Evolutionary conservation across 495 filamentous ascomycete species (phyloP).

Genomic region (Aspergillus wentii): DNA sequence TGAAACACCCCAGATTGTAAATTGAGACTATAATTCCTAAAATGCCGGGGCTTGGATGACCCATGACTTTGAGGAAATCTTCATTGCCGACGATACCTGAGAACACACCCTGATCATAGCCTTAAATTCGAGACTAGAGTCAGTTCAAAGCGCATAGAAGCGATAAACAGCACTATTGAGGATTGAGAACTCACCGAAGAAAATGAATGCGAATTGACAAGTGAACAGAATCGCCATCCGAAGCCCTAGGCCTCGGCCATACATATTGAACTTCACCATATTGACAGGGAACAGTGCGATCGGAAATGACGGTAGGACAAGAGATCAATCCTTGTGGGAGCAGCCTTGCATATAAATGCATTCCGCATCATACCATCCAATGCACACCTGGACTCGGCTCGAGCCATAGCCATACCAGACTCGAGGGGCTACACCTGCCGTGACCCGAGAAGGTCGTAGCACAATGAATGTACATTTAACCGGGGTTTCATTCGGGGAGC

Average conservation of each 20-base stretch:
- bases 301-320: too few relatives aligned
- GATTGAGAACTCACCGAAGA: conserved; percentile 37
- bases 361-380: too few relatives aligned
- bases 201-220: conserved; percentile 34
- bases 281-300: conserved; percentile 3
- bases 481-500: too few relatives aligned
- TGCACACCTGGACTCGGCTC: too few relatives aligned
- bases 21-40: conserved; percentile 44
- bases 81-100: conserved; percentile 43
- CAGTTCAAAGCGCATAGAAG: too few relatives aligned
- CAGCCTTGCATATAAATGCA: too few relatives aligned
- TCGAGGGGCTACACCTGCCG: too few relatives aligned
- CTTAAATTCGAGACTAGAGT: conserved; percentile 11
- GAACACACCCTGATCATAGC: conserved; percentile 54
- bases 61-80: conserved; percentile 40
- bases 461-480: too few relatives aligned
- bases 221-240: conserved; percentile 34
- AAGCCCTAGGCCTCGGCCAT: conserved; percentile 28
- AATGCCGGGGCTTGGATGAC: conserved; percentile 33
- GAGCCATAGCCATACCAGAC: too few relatives aligned
- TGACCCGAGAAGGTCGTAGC: too few relatives aligned
- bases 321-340: too few relatives aligned
- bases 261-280: conserved; percentile 25
- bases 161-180: too few relatives aligned
- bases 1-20: conserved; percentile 47